Evolutionary conservation across 2,329 filamentous ascomycete genomes (phyloP).

Genomic region (Elsinoe ampelina): DNA sequence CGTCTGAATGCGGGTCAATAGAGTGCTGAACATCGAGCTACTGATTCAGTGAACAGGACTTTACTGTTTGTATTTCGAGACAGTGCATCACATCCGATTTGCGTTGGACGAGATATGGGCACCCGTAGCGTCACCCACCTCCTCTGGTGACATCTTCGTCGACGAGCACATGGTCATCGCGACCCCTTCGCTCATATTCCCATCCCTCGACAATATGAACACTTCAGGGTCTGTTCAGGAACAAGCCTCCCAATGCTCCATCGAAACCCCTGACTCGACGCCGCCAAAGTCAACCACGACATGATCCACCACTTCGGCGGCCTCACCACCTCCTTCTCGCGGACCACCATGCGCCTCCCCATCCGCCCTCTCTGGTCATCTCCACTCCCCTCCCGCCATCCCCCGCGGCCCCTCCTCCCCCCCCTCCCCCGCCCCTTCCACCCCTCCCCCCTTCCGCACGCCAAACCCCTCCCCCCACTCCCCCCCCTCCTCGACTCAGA

Average conservation of each 20-base stretch:
- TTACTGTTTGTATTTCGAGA: too few species aligned
- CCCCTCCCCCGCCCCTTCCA: constrained; percentile 69
- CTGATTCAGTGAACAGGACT: too few species aligned
- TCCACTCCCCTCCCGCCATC: constrained; percentile 37
- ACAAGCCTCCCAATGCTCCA: too few species aligned
- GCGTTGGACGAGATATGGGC: too few species aligned
- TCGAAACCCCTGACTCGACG: too few species aligned
- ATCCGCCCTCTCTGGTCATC: constrained; percentile 48
- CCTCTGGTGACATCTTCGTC: neutral
- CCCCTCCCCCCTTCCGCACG: constrained; percentile 48
- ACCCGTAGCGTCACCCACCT: too few species aligned
- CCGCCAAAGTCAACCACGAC: too few species aligned
- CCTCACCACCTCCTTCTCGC: constrained; percentile 29
- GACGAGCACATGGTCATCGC: neutral
- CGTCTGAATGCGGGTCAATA: too few species aligned
- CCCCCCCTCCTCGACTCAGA: constrained; percentile 71
- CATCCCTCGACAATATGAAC: neutral
- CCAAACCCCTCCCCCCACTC: constrained; percentile 63
- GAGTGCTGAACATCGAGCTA: too few species aligned
- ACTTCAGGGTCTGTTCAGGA: too few species aligned
- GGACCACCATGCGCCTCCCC: constrained; percentile 45
- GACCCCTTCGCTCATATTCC: neutral
- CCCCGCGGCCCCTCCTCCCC: constrained; percentile 59
- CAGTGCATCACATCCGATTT: neutral
- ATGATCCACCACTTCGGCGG: constrained; percentile 19